These are phyloP conservation scores for Rossbeevera mucosa DNA, from an alignment of 768 basidiomycete genomes.

Conservation along the genomic window DNA sequence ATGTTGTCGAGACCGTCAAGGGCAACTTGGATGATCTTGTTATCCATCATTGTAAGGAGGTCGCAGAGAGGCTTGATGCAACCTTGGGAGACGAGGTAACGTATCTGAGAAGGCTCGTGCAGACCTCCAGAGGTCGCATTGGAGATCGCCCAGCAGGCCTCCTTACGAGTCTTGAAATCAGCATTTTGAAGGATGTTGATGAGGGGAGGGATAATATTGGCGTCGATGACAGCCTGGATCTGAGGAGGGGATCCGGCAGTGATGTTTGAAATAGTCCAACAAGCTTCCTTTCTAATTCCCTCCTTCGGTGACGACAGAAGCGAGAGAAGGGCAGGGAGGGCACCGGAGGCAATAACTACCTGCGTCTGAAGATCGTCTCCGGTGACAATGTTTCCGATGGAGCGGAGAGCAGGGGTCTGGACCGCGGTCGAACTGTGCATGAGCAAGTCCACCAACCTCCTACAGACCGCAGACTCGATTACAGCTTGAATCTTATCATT, in stretches of 20 bases:
- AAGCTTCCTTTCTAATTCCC: constrained; percentile 98
- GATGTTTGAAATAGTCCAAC: constrained; percentile 99
- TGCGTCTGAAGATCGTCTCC: constrained; percentile 99
- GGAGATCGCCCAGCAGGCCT: constrained; percentile 99
- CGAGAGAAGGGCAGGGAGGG: constrained; percentile 89
- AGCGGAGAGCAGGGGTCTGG: constrained; percentile 96
- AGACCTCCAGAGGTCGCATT: constrained; percentile 98
- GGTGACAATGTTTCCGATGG: constrained; percentile 98
- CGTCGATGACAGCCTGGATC: constrained; percentile 96
- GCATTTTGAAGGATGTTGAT: constrained; percentile 97
- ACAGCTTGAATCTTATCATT: constrained; percentile 99
- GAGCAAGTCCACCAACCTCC: constrained; percentile 93
- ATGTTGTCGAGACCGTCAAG: constrained; percentile 98
- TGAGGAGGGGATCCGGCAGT: constrained; percentile 96
- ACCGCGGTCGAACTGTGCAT: constrained; percentile 95
- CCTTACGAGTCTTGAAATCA: constrained; percentile 99
- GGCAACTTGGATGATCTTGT: constrained; percentile 99
- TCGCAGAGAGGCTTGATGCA: constrained; percentile 99
- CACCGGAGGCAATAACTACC: constrained; percentile 97
- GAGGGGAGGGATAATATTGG: constrained; percentile 95
- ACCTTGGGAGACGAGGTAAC: constrained; percentile 95
- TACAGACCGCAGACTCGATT: constrained; percentile 96
- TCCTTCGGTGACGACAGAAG: constrained; percentile 96
- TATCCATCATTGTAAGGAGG: constrained; percentile 95
- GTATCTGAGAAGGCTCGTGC: constrained; percentile 94